Conservation (phyloP, 495 filamentous ascomycete species). For the Sordaria brevicollis region DNA sequence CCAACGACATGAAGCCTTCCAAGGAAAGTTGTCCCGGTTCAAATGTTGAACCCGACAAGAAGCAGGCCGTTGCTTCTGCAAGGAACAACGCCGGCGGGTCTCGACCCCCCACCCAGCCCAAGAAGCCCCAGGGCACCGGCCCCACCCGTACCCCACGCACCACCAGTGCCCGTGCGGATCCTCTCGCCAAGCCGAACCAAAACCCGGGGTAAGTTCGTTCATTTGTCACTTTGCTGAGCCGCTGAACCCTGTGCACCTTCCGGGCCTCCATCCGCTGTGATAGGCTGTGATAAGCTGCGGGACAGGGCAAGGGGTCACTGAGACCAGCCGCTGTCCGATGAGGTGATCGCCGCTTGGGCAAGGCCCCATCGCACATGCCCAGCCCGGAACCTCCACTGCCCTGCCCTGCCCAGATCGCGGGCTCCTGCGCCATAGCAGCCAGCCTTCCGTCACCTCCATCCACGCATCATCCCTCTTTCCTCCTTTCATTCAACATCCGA, state of each 20-base stretch:
- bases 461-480: too few species aligned
- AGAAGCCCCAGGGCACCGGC: not conserved
- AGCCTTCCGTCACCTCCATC: not conserved
- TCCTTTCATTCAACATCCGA: not conserved
- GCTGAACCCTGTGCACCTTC: not conserved
- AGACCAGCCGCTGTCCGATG: too few species aligned
- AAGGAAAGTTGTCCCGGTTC: too few species aligned
- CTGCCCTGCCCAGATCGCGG: too few species aligned
- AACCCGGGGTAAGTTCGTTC: slow-evolving; percentile 1
- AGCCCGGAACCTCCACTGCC: not conserved
- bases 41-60: not conserved
- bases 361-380: not conserved
- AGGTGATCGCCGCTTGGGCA: not conserved
- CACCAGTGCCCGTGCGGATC: not conserved
- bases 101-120: not conserved
- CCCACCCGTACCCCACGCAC: not conserved
- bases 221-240: not conserved
- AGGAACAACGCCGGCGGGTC: not conserved
- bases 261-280: not conserved
- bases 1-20: too few species aligned
- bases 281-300: not conserved
- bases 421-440: not conserved
- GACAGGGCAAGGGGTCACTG: not conserved
- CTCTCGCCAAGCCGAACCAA: slow-evolving; percentile 2
- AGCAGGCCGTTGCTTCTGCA: not conserved